Evolutionary conservation across 805 yeast species (phyloP), one percentile per base, ranked within the genome.

Genomic region (Teunomyces lycoperdinae): DNA sequence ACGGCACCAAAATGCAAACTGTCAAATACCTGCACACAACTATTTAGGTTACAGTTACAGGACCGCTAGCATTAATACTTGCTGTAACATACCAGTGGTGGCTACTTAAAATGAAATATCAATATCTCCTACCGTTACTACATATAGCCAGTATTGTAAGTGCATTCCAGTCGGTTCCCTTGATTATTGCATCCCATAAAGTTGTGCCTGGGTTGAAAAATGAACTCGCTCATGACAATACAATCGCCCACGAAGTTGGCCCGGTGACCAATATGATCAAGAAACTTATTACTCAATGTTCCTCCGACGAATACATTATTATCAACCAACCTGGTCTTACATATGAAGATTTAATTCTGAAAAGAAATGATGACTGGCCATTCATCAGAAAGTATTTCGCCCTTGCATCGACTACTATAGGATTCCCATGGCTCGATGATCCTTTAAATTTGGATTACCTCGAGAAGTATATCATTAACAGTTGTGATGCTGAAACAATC

Each of bases 351-450:
- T 26, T 73, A 45, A 58, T 58, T 4, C 58, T 49, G 26, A 26
- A 28, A 1, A 56, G 70, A 31, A 72, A 71, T 50, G 69, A 63
- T 11, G 55, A 60, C 30, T 82, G 84, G 71, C 72, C 69, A 1
- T 70, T 76, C 49, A 52, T 85, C 4, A 71, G 84, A 49, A 71
- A 76, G 36, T 78, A 80, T 57, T 58, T 83, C 51, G 63, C 73
- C 17, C 67, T 74, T 60, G 71, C 87, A n/a, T 84, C 90, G 4
- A 80, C 88, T 0, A 68, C 83, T 7, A 69, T 83, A 3, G 78
- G 81, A 1, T 67, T 85, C 46, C 87, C 89, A 3, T 70, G 81
- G 53, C 71, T 74, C 10, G 65, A 67, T 24, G 68, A 68, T 3
- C 45, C 61, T 1, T 17, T 75, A 9, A 81, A 83, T 54, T 56